These are phyloP conservation scores for Backusella sp. DNA, from an alignment of 192 early-diverging fungal species.

Conservation along the genomic window DNA sequence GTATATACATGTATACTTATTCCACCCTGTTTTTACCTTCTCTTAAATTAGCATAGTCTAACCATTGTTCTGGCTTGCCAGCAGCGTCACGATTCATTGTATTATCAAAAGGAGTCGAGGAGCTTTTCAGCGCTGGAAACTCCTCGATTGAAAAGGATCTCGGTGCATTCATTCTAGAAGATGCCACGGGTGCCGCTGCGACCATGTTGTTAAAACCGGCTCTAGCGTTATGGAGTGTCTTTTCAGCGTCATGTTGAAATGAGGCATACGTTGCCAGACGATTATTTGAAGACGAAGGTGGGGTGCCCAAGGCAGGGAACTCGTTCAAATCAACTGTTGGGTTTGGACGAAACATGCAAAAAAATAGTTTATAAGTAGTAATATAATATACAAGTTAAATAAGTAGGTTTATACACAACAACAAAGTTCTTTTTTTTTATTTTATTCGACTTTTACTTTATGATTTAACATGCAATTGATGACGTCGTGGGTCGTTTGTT, in stretches of 20 bases:
- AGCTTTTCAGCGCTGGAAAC: conserved; percentile 35
- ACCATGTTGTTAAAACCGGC: background rate
- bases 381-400: background rate
- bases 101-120: conserved; percentile 12
- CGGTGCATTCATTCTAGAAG: conserved; percentile 15
- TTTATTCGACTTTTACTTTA: background rate
- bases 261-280: conserved; percentile 30
- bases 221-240: background rate
- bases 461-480: background rate
- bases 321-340: conserved; percentile 35
- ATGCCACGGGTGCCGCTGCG: conserved; percentile 2
- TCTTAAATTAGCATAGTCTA: conserved; percentile 21
- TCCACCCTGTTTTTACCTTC: background rate
- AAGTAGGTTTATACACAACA: background rate
- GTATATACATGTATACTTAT: too few relatives aligned
- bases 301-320: conserved; percentile 35
- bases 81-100: background rate
- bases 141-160: conserved; percentile 37
- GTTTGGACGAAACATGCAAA: conserved; percentile 31
- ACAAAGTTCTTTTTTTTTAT: background rate
- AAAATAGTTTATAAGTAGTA: background rate
- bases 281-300: conserved; percentile 13
- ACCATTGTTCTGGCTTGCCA: conserved; percentile 17
- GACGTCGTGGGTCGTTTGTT: background rate
- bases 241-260: background rate